These are phyloP conservation scores for Carallia pectinifolia DNA, from an alignment of 345 rosid species.

Conservation along the genomic window DNA sequence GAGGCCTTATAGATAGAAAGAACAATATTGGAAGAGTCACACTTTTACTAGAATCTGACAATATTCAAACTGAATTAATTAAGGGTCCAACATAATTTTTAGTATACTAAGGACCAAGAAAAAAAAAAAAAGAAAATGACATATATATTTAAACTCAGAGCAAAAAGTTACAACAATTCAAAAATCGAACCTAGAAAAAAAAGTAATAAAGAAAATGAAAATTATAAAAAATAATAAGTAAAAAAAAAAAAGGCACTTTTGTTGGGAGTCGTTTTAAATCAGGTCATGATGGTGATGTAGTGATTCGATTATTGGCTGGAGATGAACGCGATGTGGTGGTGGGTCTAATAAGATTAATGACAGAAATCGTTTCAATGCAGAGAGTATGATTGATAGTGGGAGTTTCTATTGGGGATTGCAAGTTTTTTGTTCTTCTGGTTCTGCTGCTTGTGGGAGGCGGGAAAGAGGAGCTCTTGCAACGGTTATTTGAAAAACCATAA, in stretches of 20 bases:
- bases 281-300: conserved; percentile 22
- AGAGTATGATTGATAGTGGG: not conserved
- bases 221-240: conserved; percentile 15
- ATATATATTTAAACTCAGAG: no score
- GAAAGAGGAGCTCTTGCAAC: conserved; percentile 35
- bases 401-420: conserved; percentile 7
- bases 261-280: conserved; percentile 41
- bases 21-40: no score
- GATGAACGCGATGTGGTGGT: conserved; percentile 29
- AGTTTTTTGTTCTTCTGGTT: conserved; percentile 4
- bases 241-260: not conserved
- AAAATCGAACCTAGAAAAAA: not conserved
- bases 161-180: not conserved
- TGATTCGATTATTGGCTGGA: conserved; percentile 35
- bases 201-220: not conserved
- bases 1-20: no score
- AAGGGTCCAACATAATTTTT: not conserved
- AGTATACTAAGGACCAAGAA: no score
- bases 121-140: no score
- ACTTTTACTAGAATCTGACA: no score
- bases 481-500: conserved; percentile 19
- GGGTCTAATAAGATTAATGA: conserved; percentile 11
- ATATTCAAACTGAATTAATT: no score
- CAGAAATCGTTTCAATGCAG: not conserved
- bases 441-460: conserved; percentile 30